Evolutionary conservation across 148 eudicot genomes (phyloP), one percentile per base, ranked within the genome.

Genomic region (Fagopyrum tataricum): DNA sequence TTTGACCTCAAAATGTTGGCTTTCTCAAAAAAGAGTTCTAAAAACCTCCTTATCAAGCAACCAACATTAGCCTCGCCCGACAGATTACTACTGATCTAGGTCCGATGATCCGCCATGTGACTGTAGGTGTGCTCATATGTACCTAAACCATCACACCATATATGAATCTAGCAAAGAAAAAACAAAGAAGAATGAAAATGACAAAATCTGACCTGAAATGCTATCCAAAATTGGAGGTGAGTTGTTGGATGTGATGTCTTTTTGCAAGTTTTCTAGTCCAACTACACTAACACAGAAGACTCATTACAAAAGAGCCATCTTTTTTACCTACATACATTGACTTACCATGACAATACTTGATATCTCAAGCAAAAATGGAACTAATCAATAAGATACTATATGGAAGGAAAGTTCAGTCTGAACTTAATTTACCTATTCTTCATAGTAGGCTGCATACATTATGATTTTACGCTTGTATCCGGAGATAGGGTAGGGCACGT

Each of bases 21-120:
- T 56, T 56, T 56, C 11, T 56, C 8, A 31, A 21, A 31, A 21
- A 20, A 20, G 64, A 23, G 31, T 21, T 58, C 64, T 23, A 9
- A 31, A 31, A 31, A 56, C 59, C 61, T 55, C 26, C 61, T 26
- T 55, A 55, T 55, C 61, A 55, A 21, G 64, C 64, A 58, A 58
- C 31, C 64, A 10, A 58, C 9, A 11, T 58, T 7, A 58, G 64
- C 64, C 21, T 58, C 64, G 4, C 31, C 62, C 26, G n/a, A 24
- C 4, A 18, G 2, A 53, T 17, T 53, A 18, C 23, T 53, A 21
- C 59, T 53, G 6, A 53, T 18, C n/a, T n/a, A n/a, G n/a, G n/a
- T n/a, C n/a, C n/a, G n/a, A n/a, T n/a, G 49, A 46, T 46, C 49
- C 2, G 13, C 49, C 13, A 46, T 0, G n/a, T n/a, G n/a, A n/a